Evolutionary conservation across 805 yeast genomes (phyloP).

Genomic region (Lachancea nothofagi): DNA sequence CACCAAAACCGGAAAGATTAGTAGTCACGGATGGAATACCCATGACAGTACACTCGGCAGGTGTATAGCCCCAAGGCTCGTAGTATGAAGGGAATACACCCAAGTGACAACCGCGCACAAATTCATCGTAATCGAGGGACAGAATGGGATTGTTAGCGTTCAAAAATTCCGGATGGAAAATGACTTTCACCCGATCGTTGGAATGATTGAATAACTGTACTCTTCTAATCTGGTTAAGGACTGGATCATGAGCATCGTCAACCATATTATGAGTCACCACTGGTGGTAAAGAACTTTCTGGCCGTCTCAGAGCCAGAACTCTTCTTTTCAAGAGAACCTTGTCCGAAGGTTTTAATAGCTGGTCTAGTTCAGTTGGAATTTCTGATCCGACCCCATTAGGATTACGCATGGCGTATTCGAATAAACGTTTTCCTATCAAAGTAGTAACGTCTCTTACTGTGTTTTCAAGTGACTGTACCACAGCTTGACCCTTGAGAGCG

Average conservation of each 20-base stretch:
- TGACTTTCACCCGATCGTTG: slow-evolving; percentile 86
- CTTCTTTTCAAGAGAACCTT: slow-evolving; percentile 85
- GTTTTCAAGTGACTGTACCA: slow-evolving; percentile 80
- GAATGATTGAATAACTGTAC: slow-evolving; percentile 87
- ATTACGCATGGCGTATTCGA: slow-evolving; percentile 82
- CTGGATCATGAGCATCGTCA: slow-evolving; percentile 87
- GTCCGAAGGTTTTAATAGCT: slow-evolving; percentile 79
- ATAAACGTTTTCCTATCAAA: slow-evolving; percentile 77
- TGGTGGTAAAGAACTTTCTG: slow-evolving; percentile 73
- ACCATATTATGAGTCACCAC: slow-evolving; percentile 96
- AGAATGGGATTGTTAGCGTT: slow-evolving; percentile 92
- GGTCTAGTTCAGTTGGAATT: slow-evolving; percentile 72
- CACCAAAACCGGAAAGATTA: slow-evolving; percentile 93
- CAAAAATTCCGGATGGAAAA: slow-evolving; percentile 96
- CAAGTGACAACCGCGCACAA: slow-evolving; percentile 94
- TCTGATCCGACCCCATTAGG: slow-evolving; percentile 49
- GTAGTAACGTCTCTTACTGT: slow-evolving; percentile 85
- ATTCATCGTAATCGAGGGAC: slow-evolving; percentile 92
- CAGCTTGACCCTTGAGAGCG: slow-evolving; percentile 94
- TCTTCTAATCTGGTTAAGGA: slow-evolving; percentile 83
- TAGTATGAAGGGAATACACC: slow-evolving; percentile 98
- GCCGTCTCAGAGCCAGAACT: slow-evolving; percentile 83
- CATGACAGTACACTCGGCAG: slow-evolving; percentile 99
- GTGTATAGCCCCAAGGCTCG: slow-evolving; percentile 99
- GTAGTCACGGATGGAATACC: slow-evolving; percentile 98